Percentiles rank a stretch among this genome's conserved stretches.
Evolutionary conservation across 78 protist species (phyloP).

Genomic region (Bodo saltans): DNA sequence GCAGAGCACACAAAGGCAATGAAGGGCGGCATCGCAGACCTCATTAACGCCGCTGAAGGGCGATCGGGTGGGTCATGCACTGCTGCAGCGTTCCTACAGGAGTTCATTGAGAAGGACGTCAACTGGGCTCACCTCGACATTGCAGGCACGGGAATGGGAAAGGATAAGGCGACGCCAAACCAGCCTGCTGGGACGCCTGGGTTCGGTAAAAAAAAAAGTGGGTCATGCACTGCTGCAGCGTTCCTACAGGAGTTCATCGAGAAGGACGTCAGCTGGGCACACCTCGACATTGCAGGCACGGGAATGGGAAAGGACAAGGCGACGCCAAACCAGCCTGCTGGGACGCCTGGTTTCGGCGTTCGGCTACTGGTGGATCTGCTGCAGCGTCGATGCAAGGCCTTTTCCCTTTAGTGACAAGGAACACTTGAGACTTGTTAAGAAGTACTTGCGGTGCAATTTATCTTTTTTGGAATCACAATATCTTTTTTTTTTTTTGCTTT

Average conservation of each 20-base stretch:
- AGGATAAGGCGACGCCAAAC: neutral
- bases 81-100: conserved; percentile 36
- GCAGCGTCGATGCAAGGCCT: no score
- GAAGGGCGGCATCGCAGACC: conserved; percentile 1
- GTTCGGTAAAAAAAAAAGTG: no score
- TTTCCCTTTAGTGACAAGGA: no score
- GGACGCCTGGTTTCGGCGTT: neutral
- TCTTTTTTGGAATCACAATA: no score
- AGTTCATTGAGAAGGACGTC: conserved; percentile 1
- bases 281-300: conserved; percentile 43
- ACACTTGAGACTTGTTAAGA: no score
- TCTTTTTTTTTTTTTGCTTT: no score
- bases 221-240: conserved; percentile 37
- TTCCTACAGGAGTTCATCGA: conserved; percentile 29
- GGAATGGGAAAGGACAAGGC: neutral
- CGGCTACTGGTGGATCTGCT: neutral
- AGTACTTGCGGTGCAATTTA: no score
- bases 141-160: conserved; percentile 25
- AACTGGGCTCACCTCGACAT: conserved; percentile 36
- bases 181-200: neutral
- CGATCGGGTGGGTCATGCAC: conserved; percentile 34
- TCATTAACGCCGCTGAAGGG: neutral
- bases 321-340: neutral
- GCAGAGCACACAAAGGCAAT: neutral
- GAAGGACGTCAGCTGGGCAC: conserved; percentile 1